These are phyloP conservation scores for Diaporthe citrichinensis DNA, from an alignment of 2,329 filamentous ascomycete species.

Conservation along the genomic window DNA sequence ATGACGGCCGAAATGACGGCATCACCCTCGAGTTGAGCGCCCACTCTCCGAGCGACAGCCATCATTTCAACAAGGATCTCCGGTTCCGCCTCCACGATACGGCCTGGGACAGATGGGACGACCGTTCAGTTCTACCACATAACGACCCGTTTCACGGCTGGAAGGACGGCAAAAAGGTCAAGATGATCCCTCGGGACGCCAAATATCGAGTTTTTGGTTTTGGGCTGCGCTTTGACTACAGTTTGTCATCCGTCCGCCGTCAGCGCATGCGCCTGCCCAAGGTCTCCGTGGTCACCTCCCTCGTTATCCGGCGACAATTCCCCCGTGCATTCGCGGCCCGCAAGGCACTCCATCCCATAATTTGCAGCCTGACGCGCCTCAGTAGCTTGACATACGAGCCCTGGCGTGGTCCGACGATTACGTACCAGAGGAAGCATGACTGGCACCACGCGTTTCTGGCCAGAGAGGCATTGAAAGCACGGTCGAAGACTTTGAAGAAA, in stretches of 20 bases:
- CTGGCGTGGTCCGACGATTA: background rate
- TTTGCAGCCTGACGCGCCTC: background rate
- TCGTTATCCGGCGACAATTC: background rate
- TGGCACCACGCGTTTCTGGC: background rate
- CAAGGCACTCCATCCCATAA: background rate
- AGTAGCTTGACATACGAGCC: background rate
- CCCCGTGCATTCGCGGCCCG: background rate
- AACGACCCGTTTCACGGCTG: background rate
- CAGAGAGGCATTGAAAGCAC: background rate
- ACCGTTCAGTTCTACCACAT: background rate
- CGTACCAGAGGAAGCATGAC: background rate
- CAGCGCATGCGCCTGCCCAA: background rate
- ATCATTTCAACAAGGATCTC: slow-evolving; percentile 17
- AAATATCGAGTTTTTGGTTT: background rate
- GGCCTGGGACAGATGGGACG: background rate
- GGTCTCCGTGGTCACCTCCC: background rate
- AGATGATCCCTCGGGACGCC: accelerated
- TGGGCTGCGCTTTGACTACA: background rate
- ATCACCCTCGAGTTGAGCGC: slow-evolving; percentile 16
- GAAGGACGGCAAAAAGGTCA: background rate
- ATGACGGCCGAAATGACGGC: background rate
- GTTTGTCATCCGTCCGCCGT: background rate
- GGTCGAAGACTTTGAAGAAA: background rate
- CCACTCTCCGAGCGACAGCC: background rate
- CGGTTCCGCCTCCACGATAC: background rate